These are phyloP conservation scores for Ustilaginoidea virens DNA, from an alignment of 2,329 filamentous ascomycete species.

Conservation along the genomic window DNA sequence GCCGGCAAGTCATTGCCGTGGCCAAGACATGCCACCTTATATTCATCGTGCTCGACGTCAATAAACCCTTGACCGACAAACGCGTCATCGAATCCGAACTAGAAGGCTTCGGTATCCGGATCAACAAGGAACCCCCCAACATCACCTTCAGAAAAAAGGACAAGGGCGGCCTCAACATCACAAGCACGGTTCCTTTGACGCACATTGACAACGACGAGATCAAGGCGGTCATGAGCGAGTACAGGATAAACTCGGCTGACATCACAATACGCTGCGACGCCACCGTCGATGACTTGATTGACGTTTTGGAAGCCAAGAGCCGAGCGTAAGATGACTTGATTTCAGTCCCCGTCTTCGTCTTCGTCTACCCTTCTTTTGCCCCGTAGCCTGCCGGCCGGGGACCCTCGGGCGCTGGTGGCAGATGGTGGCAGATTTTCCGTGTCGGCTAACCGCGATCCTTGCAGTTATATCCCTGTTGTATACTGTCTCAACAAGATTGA, in stretches of 20 bases:
- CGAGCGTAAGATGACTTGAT: slow-evolving; percentile 32
- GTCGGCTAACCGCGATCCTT: too few relatives aligned
- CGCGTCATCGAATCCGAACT: slow-evolving; percentile 86
- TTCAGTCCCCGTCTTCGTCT: too few relatives aligned
- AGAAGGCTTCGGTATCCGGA: slow-evolving; percentile 92
- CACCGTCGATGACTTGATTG: slow-evolving; percentile 92
- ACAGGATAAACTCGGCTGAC: slow-evolving; percentile 90
- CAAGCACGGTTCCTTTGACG: slow-evolving; percentile 79
- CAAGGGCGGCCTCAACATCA: slow-evolving; percentile 91
- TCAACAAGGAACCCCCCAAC: slow-evolving; percentile 94
- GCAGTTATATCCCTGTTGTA: slow-evolving; percentile 95
- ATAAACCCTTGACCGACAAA: slow-evolving; percentile 96
- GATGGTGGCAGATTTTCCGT: too few relatives aligned
- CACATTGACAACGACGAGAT: slow-evolving; percentile 96
- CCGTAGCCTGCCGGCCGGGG: too few relatives aligned
- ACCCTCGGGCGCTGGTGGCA: too few relatives aligned
- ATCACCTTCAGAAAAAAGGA: slow-evolving; percentile 99
- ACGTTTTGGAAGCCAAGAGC: slow-evolving; percentile 85
- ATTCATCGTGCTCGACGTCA: slow-evolving; percentile 96
- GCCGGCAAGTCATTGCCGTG: slow-evolving; percentile 95
- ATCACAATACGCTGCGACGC: slow-evolving; percentile 97
- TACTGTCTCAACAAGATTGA: slow-evolving; percentile 99
- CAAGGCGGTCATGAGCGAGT: slow-evolving; percentile 94
- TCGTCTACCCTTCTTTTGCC: too few relatives aligned
- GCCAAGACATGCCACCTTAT: slow-evolving; percentile 98